Conservation (phyloP, 148 eudicot genomes). For the Pharnaceum exiguum region DNA sequence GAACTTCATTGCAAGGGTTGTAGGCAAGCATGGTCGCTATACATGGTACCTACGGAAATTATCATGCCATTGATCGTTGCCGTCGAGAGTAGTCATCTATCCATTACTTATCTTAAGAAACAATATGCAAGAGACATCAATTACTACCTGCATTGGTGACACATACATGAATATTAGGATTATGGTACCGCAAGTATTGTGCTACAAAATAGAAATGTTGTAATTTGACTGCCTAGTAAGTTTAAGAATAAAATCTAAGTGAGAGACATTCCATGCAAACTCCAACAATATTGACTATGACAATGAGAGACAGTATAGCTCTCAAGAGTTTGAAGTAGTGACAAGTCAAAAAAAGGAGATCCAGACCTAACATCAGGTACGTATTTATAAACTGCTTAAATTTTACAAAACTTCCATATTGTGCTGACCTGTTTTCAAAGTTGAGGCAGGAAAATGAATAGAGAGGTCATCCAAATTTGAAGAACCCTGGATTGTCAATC, state of each 20-base stretch:
- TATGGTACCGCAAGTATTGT: neutral
- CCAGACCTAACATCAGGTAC: neutral
- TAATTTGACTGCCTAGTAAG: no score
- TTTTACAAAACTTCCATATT: neutral
- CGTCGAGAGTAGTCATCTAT: neutral
- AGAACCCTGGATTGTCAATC: conserved; percentile 30
- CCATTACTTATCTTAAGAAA: neutral
- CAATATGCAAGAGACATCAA: neutral
- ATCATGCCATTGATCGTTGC: no score
- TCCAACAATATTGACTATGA: neutral
- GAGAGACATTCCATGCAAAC: neutral
- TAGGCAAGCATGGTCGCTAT: no score
- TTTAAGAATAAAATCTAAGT: neutral
- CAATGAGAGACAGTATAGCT: neutral
- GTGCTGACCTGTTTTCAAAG: conserved; percentile 20
- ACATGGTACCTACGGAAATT: no score
- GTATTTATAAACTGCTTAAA: neutral
- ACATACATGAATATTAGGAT: neutral
- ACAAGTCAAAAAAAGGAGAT: neutral
- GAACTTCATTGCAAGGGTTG: no score
- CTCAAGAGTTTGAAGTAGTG: neutral
- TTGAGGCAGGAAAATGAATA: conserved; percentile 27
- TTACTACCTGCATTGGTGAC: conserved; percentile 7
- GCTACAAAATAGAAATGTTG: neutral
- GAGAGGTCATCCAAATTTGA: conserved; percentile 34